phyloP scores from a whole-genome alignment of 2,329 filamentous ascomycete species.

The Ophiocordyceps unilateralis region DNA sequence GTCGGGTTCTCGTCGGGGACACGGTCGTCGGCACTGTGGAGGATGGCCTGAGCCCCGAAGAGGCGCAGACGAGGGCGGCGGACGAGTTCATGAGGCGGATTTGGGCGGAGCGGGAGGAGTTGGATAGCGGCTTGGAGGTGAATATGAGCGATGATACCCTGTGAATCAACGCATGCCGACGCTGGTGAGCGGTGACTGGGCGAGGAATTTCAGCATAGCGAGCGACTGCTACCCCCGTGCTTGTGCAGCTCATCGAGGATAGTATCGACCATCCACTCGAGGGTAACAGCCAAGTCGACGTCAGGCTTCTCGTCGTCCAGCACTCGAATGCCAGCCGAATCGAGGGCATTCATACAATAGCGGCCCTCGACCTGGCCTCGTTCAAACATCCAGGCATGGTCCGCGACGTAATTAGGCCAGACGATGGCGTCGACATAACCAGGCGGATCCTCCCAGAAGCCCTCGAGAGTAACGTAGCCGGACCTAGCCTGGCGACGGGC shows the following conservation, averaged over 20 bases:
- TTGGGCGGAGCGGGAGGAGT: neutral
- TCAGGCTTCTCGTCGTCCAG: constrained; percentile 29
- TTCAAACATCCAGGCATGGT: constrained; percentile 69
- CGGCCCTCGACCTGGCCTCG: constrained; percentile 46
- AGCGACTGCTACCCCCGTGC: constrained; percentile 3
- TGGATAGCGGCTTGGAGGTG: neutral
- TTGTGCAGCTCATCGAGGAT: constrained; percentile 32
- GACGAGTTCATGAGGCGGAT: constrained; percentile 23
- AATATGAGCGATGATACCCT: too few relatives aligned
- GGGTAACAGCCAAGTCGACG: constrained; percentile 40
- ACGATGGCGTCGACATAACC: constrained; percentile 90
- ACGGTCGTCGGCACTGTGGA: constrained; percentile 25
- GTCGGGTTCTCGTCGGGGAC: constrained; percentile 31
- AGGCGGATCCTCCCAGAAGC: constrained; percentile 89
- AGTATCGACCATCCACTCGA: constrained; percentile 52
- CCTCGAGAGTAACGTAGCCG: constrained; percentile 68
- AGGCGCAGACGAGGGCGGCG: constrained; percentile 39
- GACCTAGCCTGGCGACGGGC: constrained; percentile 47
- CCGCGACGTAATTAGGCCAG: constrained; percentile 81
- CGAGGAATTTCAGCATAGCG: neutral
- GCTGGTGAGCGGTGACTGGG: too few relatives aligned
- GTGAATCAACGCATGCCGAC: too few relatives aligned
- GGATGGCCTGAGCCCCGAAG: constrained; percentile 29
- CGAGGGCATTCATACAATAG: constrained; percentile 28
- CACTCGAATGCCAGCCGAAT: constrained; percentile 27